These are phyloP conservation scores for Dillenia suffruticosa DNA, from an alignment of 164 flowering plant genomes.

Conservation along the genomic window DNA sequence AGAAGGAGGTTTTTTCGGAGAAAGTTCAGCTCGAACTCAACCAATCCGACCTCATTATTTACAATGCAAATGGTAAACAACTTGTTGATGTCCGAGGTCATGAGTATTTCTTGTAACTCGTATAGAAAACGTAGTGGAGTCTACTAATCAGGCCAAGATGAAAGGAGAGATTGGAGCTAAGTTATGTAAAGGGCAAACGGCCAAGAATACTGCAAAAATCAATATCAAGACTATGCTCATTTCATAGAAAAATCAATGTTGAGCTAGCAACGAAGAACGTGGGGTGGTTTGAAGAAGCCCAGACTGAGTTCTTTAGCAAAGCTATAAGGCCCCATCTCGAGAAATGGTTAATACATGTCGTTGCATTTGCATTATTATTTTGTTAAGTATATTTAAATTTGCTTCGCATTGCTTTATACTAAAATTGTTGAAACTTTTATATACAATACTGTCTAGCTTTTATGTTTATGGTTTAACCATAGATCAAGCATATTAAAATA, in stretches of 20 bases:
- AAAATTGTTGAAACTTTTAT: too few relatives aligned
- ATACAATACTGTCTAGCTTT: too few relatives aligned
- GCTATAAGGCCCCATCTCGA: too few relatives aligned
- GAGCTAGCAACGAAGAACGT: constrained; percentile 1
- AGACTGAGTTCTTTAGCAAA: not conserved
- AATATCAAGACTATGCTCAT: constrained; percentile 6
- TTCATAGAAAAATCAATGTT: not conserved
- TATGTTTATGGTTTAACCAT: too few relatives aligned
- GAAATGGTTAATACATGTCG: too few relatives aligned
- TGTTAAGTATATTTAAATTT: too few relatives aligned
- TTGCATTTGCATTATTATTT: too few relatives aligned
- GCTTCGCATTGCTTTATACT: too few relatives aligned
- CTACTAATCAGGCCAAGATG: constrained; percentile 1
- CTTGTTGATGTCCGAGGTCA: constrained; percentile 2
- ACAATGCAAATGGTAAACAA: constrained; percentile 10
- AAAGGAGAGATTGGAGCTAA: constrained; percentile 7
- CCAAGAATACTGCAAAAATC: constrained; percentile 3
- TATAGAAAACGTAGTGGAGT: constrained; percentile 6
- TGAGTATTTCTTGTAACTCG: constrained; percentile 6
- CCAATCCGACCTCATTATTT: not conserved
- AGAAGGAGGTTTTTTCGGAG: constrained; percentile 8
- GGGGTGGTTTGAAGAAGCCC: not conserved
- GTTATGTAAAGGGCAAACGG: not conserved
- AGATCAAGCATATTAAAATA: too few relatives aligned
- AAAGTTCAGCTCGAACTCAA: constrained; percentile 12